These are phyloP conservation scores for Austropuccinia psidii DNA, from an alignment of 1,284 basidiomycete species.

Conservation along the genomic window DNA sequence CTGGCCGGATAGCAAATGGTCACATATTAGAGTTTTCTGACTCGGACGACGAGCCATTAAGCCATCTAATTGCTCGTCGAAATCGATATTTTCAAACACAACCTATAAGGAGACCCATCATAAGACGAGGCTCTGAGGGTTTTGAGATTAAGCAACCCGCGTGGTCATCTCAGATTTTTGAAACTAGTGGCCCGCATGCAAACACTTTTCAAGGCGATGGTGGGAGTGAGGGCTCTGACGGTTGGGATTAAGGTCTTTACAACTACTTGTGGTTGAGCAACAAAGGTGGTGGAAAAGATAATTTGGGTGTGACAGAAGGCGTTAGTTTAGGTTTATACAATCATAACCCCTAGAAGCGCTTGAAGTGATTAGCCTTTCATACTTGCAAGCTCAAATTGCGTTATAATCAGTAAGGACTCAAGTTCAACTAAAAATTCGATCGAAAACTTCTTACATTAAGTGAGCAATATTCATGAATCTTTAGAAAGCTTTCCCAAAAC, in stretches of 20 bases:
- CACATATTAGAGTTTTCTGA: not conserved
- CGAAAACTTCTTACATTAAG: too few species aligned
- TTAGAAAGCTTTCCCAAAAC: too few species aligned
- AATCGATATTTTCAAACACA: not conserved
- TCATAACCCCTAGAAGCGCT: too few species aligned
- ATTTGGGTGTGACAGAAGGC: too few species aligned
- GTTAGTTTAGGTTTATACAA: too few species aligned
- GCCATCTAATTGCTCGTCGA: not conserved
- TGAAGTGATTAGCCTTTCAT: too few species aligned
- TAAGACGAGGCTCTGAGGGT: constrained; percentile 68
- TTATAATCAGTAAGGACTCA: too few species aligned
- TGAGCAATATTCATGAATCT: too few species aligned
- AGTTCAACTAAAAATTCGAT: too few species aligned
- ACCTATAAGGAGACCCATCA: constrained; percentile 21
- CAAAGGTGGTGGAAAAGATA: too few species aligned
- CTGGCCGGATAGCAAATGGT: not conserved
- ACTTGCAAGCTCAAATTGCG: too few species aligned
- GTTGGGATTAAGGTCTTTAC: constrained; percentile 18
- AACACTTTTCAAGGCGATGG: not conserved
- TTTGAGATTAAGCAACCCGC: constrained; percentile 56
- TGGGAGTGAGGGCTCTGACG: constrained; percentile 34
- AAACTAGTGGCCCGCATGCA: not conserved
- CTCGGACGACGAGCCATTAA: constrained; percentile 16
- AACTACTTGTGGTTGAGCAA: too few species aligned
- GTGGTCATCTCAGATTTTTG: not conserved